Base-by-base conservation (phyloP, 805 yeast species). In the Cyberlindnera americana region DNA sequence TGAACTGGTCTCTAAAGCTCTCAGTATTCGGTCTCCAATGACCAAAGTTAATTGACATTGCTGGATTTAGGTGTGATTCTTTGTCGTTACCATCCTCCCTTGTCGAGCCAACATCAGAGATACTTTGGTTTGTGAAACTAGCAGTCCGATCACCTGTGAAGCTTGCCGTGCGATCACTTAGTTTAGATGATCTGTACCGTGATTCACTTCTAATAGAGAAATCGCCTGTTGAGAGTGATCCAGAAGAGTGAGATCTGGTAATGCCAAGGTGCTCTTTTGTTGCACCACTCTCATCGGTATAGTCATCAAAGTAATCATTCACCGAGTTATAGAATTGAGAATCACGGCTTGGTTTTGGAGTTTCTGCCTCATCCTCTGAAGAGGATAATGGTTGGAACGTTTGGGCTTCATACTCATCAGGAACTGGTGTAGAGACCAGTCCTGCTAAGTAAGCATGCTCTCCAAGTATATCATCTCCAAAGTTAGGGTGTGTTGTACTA, bases 11-110 rank as follows among this genome's bases (percentile, higher is more conserved):
- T 37, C 79, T 60, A 52, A 56, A 73, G 28, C 61, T 62, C 23
- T 61, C 65, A 8, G 82, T 77, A 49, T 78, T 73, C 2, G 83
- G 83, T 52, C 69, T 71, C 84, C 85, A 78, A 19, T 61, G 61
- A 3, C 79, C 80, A 61, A 75, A 62, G 41, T 66, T 71, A 30
- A 75, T 57, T 3, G 65, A 61, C 43, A 54, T 34, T 1, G 59
- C 60, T 10, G 58, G 52, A 14, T 54, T 54, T 29, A 56, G 21
- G 10, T 33, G 38, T 6, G 40, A 18, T 21, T 43, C 43, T 7
- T 29, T 42, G 10, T 37, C 41, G 5, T 26, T 6, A 6, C 19
- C 15, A n/a, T 27, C 33, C 3, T 35, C 40, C 18, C 30, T 27
- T 16, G 29, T 32, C 9, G 46, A 37, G 19, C 39, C 44, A 17